Conservation (phyloP, 2,329 filamentous ascomycete genomes). For the Fusarium domesticum region DNA sequence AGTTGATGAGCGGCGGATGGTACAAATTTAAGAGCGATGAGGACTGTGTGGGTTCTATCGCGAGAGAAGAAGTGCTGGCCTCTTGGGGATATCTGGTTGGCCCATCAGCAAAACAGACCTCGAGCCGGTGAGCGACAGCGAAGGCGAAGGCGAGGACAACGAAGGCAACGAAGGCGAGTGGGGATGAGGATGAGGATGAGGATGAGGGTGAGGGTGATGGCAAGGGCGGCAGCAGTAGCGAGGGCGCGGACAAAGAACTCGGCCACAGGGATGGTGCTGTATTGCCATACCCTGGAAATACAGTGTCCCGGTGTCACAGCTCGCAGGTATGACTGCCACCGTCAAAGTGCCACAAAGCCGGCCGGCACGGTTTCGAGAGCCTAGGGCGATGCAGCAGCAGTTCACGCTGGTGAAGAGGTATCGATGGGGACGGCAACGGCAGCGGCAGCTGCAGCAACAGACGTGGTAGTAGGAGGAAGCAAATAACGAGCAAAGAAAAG, state of each 20-base stretch:
- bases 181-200: neutral
- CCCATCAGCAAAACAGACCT: conserved; percentile 27
- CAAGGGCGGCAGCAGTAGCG: conserved; percentile 14
- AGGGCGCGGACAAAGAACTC: conserved; percentile 24
- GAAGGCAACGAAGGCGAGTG: conserved; percentile 6
- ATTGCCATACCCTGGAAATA: conserved; percentile 32
- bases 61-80: conserved; percentile 49
- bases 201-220: conserved; percentile 9
- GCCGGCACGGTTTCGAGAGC: conserved; percentile 28
- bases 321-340: conserved; percentile 29
- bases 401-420: conserved; percentile 12
- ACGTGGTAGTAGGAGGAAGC: neutral
- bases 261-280: conserved; percentile 30
- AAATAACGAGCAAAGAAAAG: conserved; percentile 3
- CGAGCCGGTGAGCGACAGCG: conserved; percentile 14
- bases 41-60: conserved; percentile 53
- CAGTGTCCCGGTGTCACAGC: conserved; percentile 30
- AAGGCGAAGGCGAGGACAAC: conserved; percentile 9
- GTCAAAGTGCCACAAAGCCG: conserved; percentile 27
- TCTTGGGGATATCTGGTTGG: conserved; percentile 54
- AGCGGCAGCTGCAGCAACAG: neutral
- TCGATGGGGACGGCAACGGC: conserved; percentile 5
- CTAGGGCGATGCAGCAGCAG: conserved; percentile 19
- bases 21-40: conserved; percentile 52
- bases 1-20: conserved; percentile 47